These are phyloP conservation scores for Zygoascus sp. DNA, from an alignment of 1,139 yeast genomes.

Conservation along the genomic window DNA sequence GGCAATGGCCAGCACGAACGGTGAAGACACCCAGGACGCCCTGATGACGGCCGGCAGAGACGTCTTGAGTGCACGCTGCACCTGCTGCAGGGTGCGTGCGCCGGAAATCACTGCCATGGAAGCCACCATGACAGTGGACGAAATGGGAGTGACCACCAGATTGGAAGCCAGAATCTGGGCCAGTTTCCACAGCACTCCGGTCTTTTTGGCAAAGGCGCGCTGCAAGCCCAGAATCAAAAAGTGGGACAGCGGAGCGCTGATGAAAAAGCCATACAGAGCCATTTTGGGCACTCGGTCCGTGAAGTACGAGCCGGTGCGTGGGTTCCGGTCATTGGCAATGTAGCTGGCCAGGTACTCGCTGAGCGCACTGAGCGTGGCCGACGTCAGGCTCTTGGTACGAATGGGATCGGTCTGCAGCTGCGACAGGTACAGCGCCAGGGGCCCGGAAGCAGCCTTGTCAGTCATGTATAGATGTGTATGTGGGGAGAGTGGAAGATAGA, in stretches of 20 bases:
- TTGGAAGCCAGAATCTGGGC: slow-evolving; percentile 59
- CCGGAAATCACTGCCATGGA: slow-evolving; percentile 43
- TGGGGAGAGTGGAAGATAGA: neutral
- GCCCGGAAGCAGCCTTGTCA: slow-evolving; percentile 1
- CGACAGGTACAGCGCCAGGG: slow-evolving; percentile 23
- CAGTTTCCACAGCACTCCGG: slow-evolving; percentile 39
- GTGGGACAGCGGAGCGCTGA: slow-evolving; percentile 75
- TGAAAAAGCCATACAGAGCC: slow-evolving; percentile 66
- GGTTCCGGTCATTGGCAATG: slow-evolving; percentile 38
- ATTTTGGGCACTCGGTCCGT: slow-evolving; percentile 52
- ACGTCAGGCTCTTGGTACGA: slow-evolving; percentile 37
- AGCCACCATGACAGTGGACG: slow-evolving; percentile 52
- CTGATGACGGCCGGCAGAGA: slow-evolving; percentile 56
- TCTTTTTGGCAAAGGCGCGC: slow-evolving; percentile 33
- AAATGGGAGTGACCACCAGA: slow-evolving; percentile 59
- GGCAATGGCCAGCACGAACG: slow-evolving; percentile 61
- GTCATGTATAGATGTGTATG: neutral
- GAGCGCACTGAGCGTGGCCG: slow-evolving; percentile 37
- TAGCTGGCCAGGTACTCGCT: slow-evolving; percentile 37
- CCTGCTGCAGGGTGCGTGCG: slow-evolving; percentile 32
- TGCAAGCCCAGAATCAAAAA: slow-evolving; percentile 37
- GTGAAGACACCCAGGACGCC: slow-evolving; percentile 62
- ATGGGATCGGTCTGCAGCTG: slow-evolving; percentile 31
- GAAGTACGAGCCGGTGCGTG: slow-evolving; percentile 34
- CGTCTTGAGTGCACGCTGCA: slow-evolving; percentile 42